Conservation (phyloP, 1,284 basidiomycete species). For the Cryptococcus sp. region DNA sequence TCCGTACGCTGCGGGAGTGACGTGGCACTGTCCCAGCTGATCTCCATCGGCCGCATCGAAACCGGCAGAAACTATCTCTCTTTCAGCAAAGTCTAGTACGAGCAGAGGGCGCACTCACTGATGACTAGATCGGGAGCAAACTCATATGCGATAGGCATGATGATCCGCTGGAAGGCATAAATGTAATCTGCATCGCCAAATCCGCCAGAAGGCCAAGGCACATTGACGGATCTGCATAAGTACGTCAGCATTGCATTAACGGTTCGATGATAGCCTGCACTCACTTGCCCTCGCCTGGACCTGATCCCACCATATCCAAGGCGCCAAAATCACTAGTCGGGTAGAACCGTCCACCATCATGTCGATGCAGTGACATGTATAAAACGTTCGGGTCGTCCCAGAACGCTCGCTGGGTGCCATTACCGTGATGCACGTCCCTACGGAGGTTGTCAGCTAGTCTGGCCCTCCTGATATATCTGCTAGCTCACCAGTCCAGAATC, state of each 20-base stretch:
- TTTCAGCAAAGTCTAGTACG: constrained; percentile 4
- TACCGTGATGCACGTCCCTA: constrained; percentile 99
- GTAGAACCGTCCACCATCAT: constrained; percentile 88
- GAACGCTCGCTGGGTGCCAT: constrained; percentile 95
- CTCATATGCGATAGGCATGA: constrained; percentile 97
- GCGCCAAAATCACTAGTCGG: constrained; percentile 88
- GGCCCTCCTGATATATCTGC: not conserved
- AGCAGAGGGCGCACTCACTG: constrained; percentile 60
- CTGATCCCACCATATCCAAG: constrained; percentile 80
- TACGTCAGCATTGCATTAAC: constrained; percentile 3
- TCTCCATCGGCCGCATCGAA: constrained; percentile 97
- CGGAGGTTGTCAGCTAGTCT: constrained; percentile 3
- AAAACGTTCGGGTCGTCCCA: constrained; percentile 86
- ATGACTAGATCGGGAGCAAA: constrained; percentile 96
- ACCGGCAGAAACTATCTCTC: constrained; percentile 80
- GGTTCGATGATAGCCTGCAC: constrained; percentile 44
- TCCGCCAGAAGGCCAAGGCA: constrained; percentile 86
- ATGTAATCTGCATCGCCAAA: constrained; percentile 97
- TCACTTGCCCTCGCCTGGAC: constrained; percentile 77
- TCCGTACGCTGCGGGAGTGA: constrained; percentile 91
- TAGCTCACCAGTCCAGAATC: constrained; percentile 88
- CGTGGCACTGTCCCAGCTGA: constrained; percentile 83
- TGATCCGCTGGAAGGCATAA: constrained; percentile 89
- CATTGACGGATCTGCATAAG: constrained; percentile 77
- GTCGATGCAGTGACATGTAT: constrained; percentile 96